These are phyloP conservation scores for Candida quercuum DNA, from an alignment of 805 yeast species.

Conservation along the genomic window DNA sequence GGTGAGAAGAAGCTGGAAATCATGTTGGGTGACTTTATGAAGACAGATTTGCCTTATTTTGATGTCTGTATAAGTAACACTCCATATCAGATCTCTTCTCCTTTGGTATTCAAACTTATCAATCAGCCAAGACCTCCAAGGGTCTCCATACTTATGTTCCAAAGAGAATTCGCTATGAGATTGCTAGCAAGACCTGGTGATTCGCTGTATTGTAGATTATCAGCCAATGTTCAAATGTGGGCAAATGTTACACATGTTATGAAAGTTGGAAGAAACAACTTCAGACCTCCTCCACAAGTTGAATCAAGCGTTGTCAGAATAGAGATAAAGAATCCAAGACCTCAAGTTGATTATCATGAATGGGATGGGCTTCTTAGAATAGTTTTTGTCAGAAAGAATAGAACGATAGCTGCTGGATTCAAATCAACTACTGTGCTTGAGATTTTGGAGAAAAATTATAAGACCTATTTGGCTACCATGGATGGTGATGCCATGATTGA, in stretches of 20 bases:
- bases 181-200: constrained; percentile 97
- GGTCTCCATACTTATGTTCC: constrained; percentile 94
- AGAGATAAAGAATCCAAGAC: constrained; percentile 88
- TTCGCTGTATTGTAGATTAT: constrained; percentile 80
- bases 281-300: constrained; percentile 97
- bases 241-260: constrained; percentile 97
- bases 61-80: constrained; percentile 96
- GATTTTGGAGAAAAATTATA: constrained; percentile 83
- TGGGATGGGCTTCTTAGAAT: constrained; percentile 96
- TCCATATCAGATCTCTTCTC: constrained; percentile 96
- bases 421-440: constrained; percentile 74
- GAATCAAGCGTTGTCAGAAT: constrained; percentile 94
- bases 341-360: constrained; percentile 88
- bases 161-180: constrained; percentile 93
- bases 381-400: constrained; percentile 88
- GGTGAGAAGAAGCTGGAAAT: constrained; percentile 88
- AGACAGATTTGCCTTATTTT: constrained; percentile 88
- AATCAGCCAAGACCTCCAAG: constrained; percentile 93
- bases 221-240: constrained; percentile 99
- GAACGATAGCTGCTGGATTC: constrained; percentile 90
- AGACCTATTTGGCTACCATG: constrained; percentile 57
- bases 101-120: constrained; percentile 86
- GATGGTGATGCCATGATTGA: constrained; percentile 35
- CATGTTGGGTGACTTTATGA: constrained; percentile 91
- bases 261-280: constrained; percentile 96